These are phyloP conservation scores for Patellifolia procumbens DNA, from an alignment of 179 eudicot species.

Conservation along the genomic window DNA sequence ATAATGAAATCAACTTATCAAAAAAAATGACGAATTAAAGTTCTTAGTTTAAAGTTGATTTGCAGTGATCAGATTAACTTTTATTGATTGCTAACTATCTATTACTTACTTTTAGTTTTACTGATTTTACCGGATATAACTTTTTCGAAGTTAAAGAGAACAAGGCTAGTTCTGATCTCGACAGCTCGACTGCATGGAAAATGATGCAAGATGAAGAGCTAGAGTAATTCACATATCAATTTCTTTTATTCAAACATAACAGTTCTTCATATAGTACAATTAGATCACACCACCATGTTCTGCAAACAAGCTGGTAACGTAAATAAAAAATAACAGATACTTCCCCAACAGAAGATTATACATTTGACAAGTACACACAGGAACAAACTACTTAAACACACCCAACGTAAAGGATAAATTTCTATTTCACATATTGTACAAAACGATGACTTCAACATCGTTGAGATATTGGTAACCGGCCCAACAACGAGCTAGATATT, in stretches of 20 bases:
- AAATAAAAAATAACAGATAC: background rate
- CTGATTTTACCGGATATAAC: too few relatives aligned
- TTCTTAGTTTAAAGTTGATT: too few relatives aligned
- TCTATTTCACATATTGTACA: constrained; percentile 27
- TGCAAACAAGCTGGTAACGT: background rate
- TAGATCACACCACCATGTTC: background rate
- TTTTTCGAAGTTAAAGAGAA: too few relatives aligned
- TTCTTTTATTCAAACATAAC: constrained; percentile 10
- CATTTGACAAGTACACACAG: background rate
- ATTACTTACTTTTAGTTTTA: too few relatives aligned
- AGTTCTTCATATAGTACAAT: constrained; percentile 3
- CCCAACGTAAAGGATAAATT: background rate
- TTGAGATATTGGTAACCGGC: background rate
- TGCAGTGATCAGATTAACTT: too few relatives aligned
- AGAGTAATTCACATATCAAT: constrained; percentile 6
- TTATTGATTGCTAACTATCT: too few relatives aligned
- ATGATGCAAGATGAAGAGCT: too few relatives aligned
- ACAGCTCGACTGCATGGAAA: too few relatives aligned
- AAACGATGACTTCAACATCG: constrained; percentile 5
- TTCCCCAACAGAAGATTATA: background rate
- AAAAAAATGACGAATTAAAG: too few relatives aligned
- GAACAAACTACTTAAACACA: background rate
- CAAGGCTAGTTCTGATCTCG: too few relatives aligned
- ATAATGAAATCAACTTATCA: too few relatives aligned
- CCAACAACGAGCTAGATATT: background rate